phyloP scores from a whole-genome alignment of 306 rosid species.

The Trichosanthes truncata region DNA sequence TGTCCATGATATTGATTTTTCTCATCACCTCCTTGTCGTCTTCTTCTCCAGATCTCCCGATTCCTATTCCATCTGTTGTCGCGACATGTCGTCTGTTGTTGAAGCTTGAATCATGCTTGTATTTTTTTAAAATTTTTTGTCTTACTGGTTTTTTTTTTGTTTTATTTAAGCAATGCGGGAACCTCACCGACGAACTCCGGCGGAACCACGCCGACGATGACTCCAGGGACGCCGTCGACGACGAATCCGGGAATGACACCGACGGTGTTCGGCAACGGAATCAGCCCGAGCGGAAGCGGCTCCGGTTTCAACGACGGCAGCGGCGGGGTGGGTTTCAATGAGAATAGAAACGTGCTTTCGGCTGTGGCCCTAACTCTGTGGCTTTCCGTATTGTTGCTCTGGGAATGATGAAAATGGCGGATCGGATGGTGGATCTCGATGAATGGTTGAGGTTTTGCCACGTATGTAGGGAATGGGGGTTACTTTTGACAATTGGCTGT shows the following conservation, averaged over 20 bases:
- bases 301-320: conserved; percentile 14
- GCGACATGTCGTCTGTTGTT: not conserved
- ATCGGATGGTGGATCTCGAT: conserved; percentile 9
- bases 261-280: conserved; percentile 36
- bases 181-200: conserved; percentile 11
- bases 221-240: conserved; percentile 11
- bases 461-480: not conserved
- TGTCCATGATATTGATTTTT: conserved; percentile 5
- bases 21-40: not conserved
- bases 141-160: not conserved
- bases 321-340: conserved; percentile 18
- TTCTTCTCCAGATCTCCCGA: not conserved
- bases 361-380: conserved; percentile 26
- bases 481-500: conserved; percentile 21
- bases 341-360: conserved; percentile 1
- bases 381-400: conserved; percentile 19
- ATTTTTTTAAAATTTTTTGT: no score
- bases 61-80: not conserved
- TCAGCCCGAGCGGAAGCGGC: conserved; percentile 53
- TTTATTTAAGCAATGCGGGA: not conserved
- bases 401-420: conserved; percentile 22
- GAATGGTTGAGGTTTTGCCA: conserved; percentile 39
- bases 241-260: conserved; percentile 22
- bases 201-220: conserved; percentile 13
- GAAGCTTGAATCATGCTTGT: not conserved